Evolutionary conservation across 148 eudicot species (phyloP), one percentile per base, ranked within the genome.

Genomic region (Polygonum maritimum): DNA sequence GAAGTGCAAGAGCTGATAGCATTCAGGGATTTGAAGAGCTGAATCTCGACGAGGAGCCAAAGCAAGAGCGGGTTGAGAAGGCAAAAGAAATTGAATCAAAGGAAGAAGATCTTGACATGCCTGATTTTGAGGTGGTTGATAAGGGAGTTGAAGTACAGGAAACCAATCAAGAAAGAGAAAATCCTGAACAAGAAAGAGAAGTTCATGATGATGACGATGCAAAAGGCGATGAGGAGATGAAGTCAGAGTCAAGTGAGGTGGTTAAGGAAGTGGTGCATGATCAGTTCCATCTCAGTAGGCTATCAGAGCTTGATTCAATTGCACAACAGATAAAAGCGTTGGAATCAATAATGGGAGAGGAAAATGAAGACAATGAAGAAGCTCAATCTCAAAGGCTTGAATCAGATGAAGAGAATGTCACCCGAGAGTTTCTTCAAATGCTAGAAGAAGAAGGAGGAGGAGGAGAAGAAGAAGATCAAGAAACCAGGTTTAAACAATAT

Each of bases 261-360:
- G 97, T 92, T 1, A 95, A 95, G 83, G 97, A 92, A 76, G 80
- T 90, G 73, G 97, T 95, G 74, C 89, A 90, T 58, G 93, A 92
- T 78, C 89, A 86, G 33, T 54, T 81, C 19, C 88, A 88, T 73
- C 80, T 86, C 7, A 83, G 76, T 18, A 83, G 94, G 81, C 78
- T 95, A 74, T 82, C 96, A 5, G 98, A 89, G 85, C 92, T 95
- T 31, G 98, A 95, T 84, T 84, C 92, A 0, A 90, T 95, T 55
- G 94, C 98, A 6, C 96, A 88, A 81, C 97, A 95, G 84, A 88
- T 95, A 9, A 95, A 89, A 84, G 97, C 96, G 33, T 93, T 95
- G 63, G 98, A 95, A 79, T 87, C 97, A 3, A 76, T 95, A 85
- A 90, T 95, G 89, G 84, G 78, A 22, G 89, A 86, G 8, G 89